Percentiles rank a stretch among this genome's conserved stretches.
phyloP scores from a whole-genome alignment of 306 rosid species.

The Medicago arabica region DNA sequence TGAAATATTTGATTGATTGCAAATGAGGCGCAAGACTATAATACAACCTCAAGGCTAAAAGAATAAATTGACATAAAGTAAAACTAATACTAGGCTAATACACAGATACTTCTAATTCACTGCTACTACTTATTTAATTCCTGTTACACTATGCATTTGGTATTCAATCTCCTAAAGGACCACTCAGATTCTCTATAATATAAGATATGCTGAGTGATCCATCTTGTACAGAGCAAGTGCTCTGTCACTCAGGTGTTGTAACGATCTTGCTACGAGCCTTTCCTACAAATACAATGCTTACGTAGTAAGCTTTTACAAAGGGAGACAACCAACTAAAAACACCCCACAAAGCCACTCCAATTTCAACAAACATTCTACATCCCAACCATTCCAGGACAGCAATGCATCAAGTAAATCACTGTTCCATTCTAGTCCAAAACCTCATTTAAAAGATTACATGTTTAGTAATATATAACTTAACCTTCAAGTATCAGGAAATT shows the following conservation, averaged over 20 bases:
- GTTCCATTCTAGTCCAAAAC: not conserved
- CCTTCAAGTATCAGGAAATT: constrained; percentile 7
- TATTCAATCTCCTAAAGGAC: no score
- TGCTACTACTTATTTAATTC: no score
- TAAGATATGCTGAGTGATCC: not conserved
- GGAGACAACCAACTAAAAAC: not conserved
- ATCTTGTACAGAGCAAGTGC: not conserved
- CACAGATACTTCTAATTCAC: no score
- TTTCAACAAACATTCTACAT: not conserved
- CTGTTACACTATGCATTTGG: no score
- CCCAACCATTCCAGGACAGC: constrained; percentile 9
- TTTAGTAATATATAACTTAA: not conserved
- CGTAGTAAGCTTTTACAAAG: not conserved
- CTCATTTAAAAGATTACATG: not conserved
- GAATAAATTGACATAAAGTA: no score
- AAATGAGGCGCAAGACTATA: no score
- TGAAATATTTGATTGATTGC: no score
- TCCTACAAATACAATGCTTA: not conserved
- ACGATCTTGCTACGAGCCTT: not conserved
- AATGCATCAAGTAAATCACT: not conserved
- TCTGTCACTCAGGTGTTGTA: not conserved
- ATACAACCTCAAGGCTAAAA: no score
- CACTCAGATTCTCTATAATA: not conserved
- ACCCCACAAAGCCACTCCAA: not conserved
- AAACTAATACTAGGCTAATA: no score